Evolutionary conservation across 2,329 filamentous ascomycete genomes (phyloP).

Genomic region (Epichloe typhina): DNA sequence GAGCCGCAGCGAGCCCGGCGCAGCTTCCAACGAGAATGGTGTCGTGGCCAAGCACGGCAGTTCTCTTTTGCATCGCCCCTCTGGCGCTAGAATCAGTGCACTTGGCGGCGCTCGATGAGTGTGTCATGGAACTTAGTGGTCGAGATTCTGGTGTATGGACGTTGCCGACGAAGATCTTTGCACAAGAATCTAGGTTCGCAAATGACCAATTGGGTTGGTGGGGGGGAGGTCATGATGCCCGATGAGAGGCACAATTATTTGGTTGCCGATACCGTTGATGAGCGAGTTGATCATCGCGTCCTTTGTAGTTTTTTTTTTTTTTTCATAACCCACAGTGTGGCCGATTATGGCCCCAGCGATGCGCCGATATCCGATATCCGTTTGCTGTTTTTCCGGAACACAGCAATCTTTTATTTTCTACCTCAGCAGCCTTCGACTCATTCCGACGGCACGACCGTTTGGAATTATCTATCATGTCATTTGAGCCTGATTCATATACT

Average conservation of each 20-base stretch:
- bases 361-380: constrained; percentile 3
- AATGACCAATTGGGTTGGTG: neutral
- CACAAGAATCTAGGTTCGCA: neutral
- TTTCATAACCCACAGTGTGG: neutral
- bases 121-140: neutral
- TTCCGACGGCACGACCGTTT: neutral
- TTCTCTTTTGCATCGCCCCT: constrained; percentile 49
- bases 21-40: constrained; percentile 32
- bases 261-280: neutral
- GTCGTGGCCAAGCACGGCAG: constrained; percentile 42
- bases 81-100: constrained; percentile 51
- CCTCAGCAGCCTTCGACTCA: neutral
- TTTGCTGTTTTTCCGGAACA: neutral
- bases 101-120: constrained; percentile 39
- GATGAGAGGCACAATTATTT: neutral
- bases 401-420: neutral
- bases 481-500: neutral
- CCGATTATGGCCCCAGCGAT: neutral
- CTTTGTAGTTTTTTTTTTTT: neutral
- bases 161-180: neutral
- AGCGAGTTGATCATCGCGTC: neutral
- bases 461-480: neutral
- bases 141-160: neutral
- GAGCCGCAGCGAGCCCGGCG: constrained; percentile 38
- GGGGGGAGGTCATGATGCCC: neutral